Conservation (phyloP, 2,329 filamentous ascomycete species). For the Zasmidium angulare region DNA sequence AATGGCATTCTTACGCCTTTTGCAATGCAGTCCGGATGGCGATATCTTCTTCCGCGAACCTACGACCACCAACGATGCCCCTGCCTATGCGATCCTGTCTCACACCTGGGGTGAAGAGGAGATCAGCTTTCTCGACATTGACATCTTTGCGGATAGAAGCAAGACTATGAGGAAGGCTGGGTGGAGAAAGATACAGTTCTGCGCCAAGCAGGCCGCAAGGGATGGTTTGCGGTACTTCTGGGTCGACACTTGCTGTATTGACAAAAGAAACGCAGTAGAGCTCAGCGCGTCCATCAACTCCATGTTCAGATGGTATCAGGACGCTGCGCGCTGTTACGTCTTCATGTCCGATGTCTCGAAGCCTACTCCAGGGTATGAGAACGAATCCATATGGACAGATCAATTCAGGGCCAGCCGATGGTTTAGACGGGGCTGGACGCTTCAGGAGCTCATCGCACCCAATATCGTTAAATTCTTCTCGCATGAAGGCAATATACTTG, state of each 20-base stretch:
- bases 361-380: constrained; percentile 12
- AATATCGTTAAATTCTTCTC: constrained; percentile 6
- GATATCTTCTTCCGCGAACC: no score
- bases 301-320: constrained; percentile 10
- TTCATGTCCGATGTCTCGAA: constrained; percentile 18
- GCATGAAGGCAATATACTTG: constrained; percentile 2
- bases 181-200: constrained; percentile 25
- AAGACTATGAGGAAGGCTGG: constrained; percentile 21
- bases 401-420: constrained; percentile 20
- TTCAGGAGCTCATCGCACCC: constrained; percentile 14
- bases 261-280: constrained; percentile 18
- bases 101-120: constrained; percentile 34
- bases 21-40: no score
- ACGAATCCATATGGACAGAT: no score
- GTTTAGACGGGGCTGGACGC: constrained; percentile 1
- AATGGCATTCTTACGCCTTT: no score
- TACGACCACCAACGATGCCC: no score
- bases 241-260: constrained; percentile 26
- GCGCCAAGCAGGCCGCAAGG: constrained; percentile 19
- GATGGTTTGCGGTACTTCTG: constrained; percentile 22
- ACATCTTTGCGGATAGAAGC: neutral
- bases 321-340: constrained; percentile 14
- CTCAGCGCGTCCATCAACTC: constrained; percentile 14
- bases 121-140: constrained; percentile 30
- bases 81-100: constrained; percentile 39